Conservation (phyloP, 2,329 filamentous ascomycete genomes). For the Didymella keratinophila region DNA sequence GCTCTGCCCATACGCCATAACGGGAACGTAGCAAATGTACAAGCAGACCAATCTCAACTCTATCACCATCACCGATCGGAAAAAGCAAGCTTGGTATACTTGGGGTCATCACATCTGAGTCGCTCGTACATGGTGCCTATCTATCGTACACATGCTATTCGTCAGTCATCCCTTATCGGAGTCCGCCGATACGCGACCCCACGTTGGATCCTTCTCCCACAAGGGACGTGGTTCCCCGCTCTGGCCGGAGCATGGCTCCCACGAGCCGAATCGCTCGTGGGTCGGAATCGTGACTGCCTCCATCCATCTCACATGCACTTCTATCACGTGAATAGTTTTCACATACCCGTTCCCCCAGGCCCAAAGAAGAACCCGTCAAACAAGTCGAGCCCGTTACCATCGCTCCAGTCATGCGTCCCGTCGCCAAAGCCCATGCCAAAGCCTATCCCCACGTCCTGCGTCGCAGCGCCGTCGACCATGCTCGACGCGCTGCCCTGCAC, state of each 20-base stretch:
- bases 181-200: neutral
- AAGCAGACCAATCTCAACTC: too few relatives aligned
- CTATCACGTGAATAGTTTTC: neutral
- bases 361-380: slow-evolving; percentile 70
- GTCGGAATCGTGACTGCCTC: too few relatives aligned
- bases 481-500: slow-evolving; percentile 33
- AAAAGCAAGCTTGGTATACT: neutral
- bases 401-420: slow-evolving; percentile 65
- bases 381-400: slow-evolving; percentile 54
- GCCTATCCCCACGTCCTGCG: slow-evolving; percentile 69
- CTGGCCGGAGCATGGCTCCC: too few relatives aligned
- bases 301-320: too few relatives aligned
- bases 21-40: too few relatives aligned
- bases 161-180: neutral
- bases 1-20: too few relatives aligned
- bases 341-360: slow-evolving; percentile 33
- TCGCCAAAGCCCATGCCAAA: slow-evolving; percentile 56
- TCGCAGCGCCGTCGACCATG: slow-evolving; percentile 57
- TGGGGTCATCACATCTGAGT: neutral
- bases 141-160: slow-evolving; percentile 6
- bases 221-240: too few relatives aligned
- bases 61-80: neutral
- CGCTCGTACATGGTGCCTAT: neutral
- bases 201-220: neutral
- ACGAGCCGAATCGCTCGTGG: too few relatives aligned